Base-by-base conservation (phyloP, 192 early-diverging fungal genomes). In the Gorgonomyces haynaldii region DNA sequence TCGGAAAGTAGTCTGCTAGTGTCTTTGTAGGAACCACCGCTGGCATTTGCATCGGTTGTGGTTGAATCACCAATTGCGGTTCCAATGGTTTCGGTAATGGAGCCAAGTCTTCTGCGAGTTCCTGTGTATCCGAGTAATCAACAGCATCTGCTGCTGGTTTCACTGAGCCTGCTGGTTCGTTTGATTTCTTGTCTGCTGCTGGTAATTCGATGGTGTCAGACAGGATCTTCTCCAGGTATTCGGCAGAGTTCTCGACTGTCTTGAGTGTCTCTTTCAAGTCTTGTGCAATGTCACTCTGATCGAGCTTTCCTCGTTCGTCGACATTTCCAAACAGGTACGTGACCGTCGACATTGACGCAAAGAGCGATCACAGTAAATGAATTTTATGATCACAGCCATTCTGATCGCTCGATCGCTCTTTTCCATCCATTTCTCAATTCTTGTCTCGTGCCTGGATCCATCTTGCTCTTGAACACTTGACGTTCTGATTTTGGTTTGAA, bases 271-370 rank as follows among this genome's bases (percentile, higher is more conserved):
- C 63, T 31, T 56, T 61, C 23, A 83, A 60, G 30, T 78, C 80
- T 42, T 57, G 37, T 9, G 56, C 72, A 34, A 64, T 58, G 53
- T 76, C 65, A 43, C 49, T 59, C 25, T 81, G 71, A 9, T 89
- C 85, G 6, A 90, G 62, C 31, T 77, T 71, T 35, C 89, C 89
- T 31, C 79, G 71, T 45, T 87, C 81, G 66, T 90, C 89, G 12
- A 93, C 82, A 64, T 93, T 93, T 29, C 89, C 89, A 63, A 88
- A 93, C 38, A 93, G 63, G 58, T 83, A 85, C 26, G 75, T 17
- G 13, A 52, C 40, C 21, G 40, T 23, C 5, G 40, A 42, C 40
- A 42, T 42, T 42, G 12, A 31, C n/a, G n/a, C 10, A 35, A 35
- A 35, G n/a, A n/a, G n/a, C n/a, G n/a, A n/a, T n/a, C n/a, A n/a